phyloP scores from a whole-genome alignment of 2,329 filamentous ascomycete genomes.

The Alternaria infectoria region DNA sequence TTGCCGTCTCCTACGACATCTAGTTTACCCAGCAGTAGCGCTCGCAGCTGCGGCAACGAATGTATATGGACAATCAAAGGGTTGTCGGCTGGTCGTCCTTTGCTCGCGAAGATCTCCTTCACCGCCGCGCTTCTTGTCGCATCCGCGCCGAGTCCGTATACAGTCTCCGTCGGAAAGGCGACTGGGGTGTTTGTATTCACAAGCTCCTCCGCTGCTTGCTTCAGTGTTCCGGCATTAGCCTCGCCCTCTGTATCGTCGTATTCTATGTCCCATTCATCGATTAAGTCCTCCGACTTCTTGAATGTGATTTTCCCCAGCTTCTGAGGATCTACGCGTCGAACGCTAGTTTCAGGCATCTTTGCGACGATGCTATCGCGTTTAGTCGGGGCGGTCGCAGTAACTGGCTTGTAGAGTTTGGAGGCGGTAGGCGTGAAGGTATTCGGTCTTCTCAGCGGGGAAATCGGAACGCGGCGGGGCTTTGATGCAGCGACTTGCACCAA shows the following conservation, averaged over 20 bases:
- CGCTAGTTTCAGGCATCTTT: slow-evolving; percentile 44
- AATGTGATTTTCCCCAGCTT: slow-evolving; percentile 49
- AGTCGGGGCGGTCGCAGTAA: neutral
- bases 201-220: slow-evolving; percentile 70
- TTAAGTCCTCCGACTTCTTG: slow-evolving; percentile 38
- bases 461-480: slow-evolving; percentile 14
- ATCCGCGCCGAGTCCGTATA: slow-evolving; percentile 96
- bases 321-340: slow-evolving; percentile 48
- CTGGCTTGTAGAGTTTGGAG: neutral
- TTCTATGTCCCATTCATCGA: slow-evolving; percentile 44
- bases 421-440: slow-evolving; percentile 1
- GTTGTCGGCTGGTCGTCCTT: slow-evolving; percentile 90
- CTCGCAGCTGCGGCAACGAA: slow-evolving; percentile 76
- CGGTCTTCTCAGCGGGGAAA: slow-evolving; percentile 35
- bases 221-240: slow-evolving; percentile 60
- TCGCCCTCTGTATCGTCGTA: slow-evolving; percentile 40
- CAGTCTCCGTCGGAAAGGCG: slow-evolving; percentile 96
- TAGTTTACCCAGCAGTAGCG: slow-evolving; percentile 57
- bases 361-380: slow-evolving; percentile 2
- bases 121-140: slow-evolving; percentile 85
- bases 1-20: neutral
- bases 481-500: slow-evolving; percentile 36
- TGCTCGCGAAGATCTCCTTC: slow-evolving; percentile 88
- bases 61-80: slow-evolving; percentile 92
- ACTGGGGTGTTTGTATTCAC: slow-evolving; percentile 74